A percentile compares a stretch with the other conserved stretches of the same genome.
Conservation (phyloP, 371 early-diverging fungal genomes). For the Mortierella sp. region DNA sequence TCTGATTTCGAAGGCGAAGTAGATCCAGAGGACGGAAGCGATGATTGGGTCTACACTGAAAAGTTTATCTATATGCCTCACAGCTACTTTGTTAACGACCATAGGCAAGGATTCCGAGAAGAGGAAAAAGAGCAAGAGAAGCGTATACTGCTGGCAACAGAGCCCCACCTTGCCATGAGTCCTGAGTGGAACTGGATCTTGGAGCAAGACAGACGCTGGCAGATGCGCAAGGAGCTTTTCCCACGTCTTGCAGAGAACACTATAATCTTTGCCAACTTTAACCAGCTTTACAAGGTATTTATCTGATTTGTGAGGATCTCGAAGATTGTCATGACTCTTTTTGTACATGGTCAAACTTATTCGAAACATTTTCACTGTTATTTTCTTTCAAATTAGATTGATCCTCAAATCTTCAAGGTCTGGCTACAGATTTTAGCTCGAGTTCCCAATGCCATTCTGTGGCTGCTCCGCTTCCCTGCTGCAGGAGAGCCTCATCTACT, state of each 20-base stretch:
- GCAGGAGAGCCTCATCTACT: conserved; percentile 86
- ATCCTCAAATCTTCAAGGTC: conserved; percentile 65
- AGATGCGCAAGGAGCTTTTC: conserved; percentile 90
- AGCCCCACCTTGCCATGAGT: conserved; percentile 50
- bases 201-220: conserved; percentile 87
- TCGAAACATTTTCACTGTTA: not conserved
- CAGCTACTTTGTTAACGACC: conserved; percentile 94
- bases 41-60: conserved; percentile 87
- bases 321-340: not conserved
- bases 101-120: conserved; percentile 94
- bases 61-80: conserved; percentile 94
- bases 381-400: conserved; percentile 29
- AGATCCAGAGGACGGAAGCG: conserved; percentile 76
- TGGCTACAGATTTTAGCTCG: conserved; percentile 89
- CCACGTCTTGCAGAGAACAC: conserved; percentile 85
- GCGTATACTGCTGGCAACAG: conserved; percentile 44
- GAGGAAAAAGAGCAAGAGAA: conserved; percentile 67
- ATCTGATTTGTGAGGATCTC: not conserved
- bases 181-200: conserved; percentile 73
- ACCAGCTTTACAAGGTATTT: conserved; percentile 90
- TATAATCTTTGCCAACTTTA: conserved; percentile 94
- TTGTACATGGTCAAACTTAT: not conserved
- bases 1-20: conserved; percentile 80
- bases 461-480: conserved; percentile 92
- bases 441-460: conserved; percentile 87